Base-by-base conservation (phyloP, 169 alveolate species). In the Plasmodium cynomolgi region DNA sequence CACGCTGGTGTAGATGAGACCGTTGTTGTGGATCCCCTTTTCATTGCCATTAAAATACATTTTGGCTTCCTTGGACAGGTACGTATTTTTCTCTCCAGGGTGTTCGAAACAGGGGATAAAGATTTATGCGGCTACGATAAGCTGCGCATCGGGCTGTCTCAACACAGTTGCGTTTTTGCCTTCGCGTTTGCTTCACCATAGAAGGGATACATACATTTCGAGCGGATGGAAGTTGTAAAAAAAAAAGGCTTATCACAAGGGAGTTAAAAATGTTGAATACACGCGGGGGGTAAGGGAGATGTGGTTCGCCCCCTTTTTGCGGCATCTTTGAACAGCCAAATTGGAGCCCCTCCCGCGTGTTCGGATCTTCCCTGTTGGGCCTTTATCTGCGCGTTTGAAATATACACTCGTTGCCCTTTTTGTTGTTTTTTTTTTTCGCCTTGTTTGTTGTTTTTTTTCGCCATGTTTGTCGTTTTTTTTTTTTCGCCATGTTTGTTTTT, bases 21-120 rank as follows among this genome's bases (percentile, higher is more conserved):
- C 93, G 29, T 37, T 85, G 80, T 85, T 85, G 68, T 85, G 11
- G 33, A 85, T 34, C 33, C 71, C 50, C 62, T 85, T 85, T 47
- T 50, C 68, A 29, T 85, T 85, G 26, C 81, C 54, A 44, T 23
- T 75, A 50, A 85, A 85, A 85, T 50, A 29, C 93, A 85, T 85
- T 20, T 62, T 84, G 62, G 26, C 20, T 15, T 50, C 62, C 23
- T 26, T 3, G 17, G 15, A 50, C 77, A 68, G 77, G 41, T 9
- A 68, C 0, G 37, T 26, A 68, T 9, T 20, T 68, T 11, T 20
- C 39, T 17, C 77, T 20, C 31, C 31, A 33, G 17, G 13, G 39
- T 68, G 37, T 20, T 26, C 6, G 2, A 0, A 68, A 68, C 31
- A 26, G 15, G 73, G 29, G 31, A 3, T 50, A 50, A 50, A 50